phyloP scores from a whole-genome alignment of 1,284 basidiomycete genomes.

The Heterobasidion parviporum region DNA sequence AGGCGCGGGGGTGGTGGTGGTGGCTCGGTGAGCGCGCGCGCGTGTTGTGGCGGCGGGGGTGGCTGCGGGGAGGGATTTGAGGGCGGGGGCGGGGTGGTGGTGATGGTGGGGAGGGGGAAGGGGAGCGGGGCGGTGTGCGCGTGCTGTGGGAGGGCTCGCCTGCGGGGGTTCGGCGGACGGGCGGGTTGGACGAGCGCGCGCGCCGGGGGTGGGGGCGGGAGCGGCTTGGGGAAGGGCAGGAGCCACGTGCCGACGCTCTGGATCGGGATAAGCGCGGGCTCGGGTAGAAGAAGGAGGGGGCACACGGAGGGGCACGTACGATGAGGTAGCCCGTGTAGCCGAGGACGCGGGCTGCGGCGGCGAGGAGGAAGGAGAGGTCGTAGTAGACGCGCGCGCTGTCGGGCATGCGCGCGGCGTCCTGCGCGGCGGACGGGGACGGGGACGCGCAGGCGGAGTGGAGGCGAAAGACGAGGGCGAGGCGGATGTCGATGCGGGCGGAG shows the following conservation, averaged over 20 bases:
- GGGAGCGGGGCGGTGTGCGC: too few relatives aligned
- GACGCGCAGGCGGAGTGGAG: not conserved
- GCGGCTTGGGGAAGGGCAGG: not conserved
- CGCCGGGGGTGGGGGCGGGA: not conserved
- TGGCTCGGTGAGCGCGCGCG: not conserved
- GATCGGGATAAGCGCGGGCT: not conserved
- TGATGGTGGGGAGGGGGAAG: too few relatives aligned
- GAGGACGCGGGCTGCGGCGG: not conserved
- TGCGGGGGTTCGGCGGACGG: too few relatives aligned
- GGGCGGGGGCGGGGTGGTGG: not conserved
- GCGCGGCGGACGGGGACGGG: not conserved
- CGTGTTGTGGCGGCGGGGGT: not conserved
- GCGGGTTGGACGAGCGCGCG: not conserved
- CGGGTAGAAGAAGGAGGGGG: not conserved
- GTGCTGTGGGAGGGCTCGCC: too few relatives aligned
- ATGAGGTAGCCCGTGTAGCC: conserved; percentile 8
- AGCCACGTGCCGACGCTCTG: conserved; percentile 6
- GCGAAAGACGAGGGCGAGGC: not conserved
- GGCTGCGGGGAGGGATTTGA: too few relatives aligned
- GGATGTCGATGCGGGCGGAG: not conserved
- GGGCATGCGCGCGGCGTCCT: not conserved
- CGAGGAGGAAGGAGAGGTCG: not conserved
- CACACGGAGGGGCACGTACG: not conserved
- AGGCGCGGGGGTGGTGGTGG: not conserved
- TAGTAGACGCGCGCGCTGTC: not conserved